Evolutionary conservation across 2,329 filamentous ascomycete species (phyloP).

Genomic region (Epichloe coenophiala): DNA sequence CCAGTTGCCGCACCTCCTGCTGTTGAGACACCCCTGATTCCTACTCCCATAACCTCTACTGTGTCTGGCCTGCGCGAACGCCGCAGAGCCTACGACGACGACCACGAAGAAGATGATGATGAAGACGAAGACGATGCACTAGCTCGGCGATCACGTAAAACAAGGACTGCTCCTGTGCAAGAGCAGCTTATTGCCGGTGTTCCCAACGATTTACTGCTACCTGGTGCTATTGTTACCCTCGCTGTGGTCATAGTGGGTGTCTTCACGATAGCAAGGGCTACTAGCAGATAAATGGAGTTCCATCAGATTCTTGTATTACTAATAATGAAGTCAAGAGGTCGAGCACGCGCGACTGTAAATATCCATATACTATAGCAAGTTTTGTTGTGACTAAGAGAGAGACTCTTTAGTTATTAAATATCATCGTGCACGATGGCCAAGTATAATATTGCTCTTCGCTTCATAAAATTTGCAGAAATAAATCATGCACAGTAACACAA

Average conservation of each 20-base stretch:
- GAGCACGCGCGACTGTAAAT: no score
- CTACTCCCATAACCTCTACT: slow-evolving; percentile 36
- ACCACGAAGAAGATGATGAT: slow-evolving; percentile 38
- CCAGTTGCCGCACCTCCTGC: slow-evolving; percentile 53
- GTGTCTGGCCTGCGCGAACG: slow-evolving; percentile 35
- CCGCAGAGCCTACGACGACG: slow-evolving; percentile 32
- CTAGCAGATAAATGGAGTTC: slow-evolving; percentile 31
- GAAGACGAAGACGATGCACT: slow-evolving; percentile 39
- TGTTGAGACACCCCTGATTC: slow-evolving; percentile 24
- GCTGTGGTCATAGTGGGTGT: slow-evolving; percentile 89
- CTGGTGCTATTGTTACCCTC: slow-evolving; percentile 88
- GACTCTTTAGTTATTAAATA: no score
- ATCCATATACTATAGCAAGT: no score
- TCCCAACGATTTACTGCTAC: slow-evolving; percentile 84
- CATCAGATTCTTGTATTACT: slow-evolving; percentile 10
- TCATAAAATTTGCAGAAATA: no score
- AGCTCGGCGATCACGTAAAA: slow-evolving; percentile 30
- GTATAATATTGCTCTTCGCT: no score
- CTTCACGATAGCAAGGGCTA: slow-evolving; percentile 69
- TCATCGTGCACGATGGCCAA: no score
- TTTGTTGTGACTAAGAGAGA: no score
- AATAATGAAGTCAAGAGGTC: slow-evolving; percentile 15
- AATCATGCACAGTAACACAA: no score
- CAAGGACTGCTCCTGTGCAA: slow-evolving; percentile 30
- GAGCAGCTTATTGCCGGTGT: slow-evolving; percentile 82